Evolutionary conservation across 495 filamentous ascomycete species (phyloP).

Genomic region (Tirmania nivea): DNA sequence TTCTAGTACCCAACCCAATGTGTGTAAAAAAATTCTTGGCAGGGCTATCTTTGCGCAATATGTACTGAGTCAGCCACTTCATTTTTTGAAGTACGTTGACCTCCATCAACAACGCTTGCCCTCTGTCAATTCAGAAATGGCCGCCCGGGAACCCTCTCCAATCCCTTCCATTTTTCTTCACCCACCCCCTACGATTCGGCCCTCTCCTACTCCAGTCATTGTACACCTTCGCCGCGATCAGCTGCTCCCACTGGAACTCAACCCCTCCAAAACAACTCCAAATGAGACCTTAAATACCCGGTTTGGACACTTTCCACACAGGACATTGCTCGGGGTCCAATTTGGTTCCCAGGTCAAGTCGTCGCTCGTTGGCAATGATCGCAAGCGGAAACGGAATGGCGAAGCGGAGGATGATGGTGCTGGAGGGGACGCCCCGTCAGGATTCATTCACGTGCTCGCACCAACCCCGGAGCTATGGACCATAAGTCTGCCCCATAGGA

Average conservation of each 20-base stretch:
- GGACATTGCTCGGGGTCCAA: constrained; percentile 53
- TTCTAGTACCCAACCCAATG: too few species aligned
- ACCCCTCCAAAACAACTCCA: constrained; percentile 4
- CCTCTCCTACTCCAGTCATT: constrained; percentile 26
- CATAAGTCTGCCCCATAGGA: constrained; percentile 67
- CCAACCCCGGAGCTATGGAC: constrained; percentile 94
- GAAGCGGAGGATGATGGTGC: constrained; percentile 18
- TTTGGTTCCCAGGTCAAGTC: constrained; percentile 86
- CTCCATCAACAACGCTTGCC: too few species aligned
- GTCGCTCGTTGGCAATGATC: constrained; percentile 37
- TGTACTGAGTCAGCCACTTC: too few species aligned
- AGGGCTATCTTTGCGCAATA: too few species aligned
- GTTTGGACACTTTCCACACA: constrained; percentile 88
- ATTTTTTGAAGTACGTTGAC: too few species aligned
- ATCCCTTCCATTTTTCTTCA: constrained; percentile 10
- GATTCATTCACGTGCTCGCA: constrained; percentile 74
- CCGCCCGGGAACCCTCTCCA: background rate
- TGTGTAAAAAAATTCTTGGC: too few species aligned
- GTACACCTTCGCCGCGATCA: constrained; percentile 71
- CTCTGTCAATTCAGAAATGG: too few species aligned
- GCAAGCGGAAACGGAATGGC: constrained; percentile 34
- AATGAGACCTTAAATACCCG: constrained; percentile 57
- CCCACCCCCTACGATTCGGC: constrained; percentile 5
- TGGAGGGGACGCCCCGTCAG: constrained; percentile 15
- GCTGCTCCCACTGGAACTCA: constrained; percentile 51